Conservation (phyloP, 306 rosid species). For the Hippophae rhamnoides region DNA sequence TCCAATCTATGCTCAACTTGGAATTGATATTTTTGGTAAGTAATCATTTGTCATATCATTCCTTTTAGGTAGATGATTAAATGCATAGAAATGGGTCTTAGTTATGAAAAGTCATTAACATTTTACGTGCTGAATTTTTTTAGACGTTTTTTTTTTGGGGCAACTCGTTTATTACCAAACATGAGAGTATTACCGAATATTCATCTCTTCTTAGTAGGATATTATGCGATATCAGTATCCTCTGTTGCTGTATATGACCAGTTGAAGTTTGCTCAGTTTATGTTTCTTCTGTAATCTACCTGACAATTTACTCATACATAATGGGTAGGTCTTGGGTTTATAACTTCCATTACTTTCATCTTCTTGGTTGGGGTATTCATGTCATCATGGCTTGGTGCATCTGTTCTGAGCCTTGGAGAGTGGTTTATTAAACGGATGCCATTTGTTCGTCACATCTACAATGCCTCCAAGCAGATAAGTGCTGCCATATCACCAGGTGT, state of each 20-base stretch:
- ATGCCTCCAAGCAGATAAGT: conserved; percentile 91
- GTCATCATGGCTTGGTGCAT: conserved; percentile 96
- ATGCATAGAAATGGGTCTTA: no score
- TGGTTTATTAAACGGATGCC: conserved; percentile 95
- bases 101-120: no score
- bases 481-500: conserved; percentile 88
- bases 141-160: no score
- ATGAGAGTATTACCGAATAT: no score
- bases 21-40: conserved; percentile 81
- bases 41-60: neutral
- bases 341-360: conserved; percentile 80
- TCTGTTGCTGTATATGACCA: neutral
- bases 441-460: conserved; percentile 80
- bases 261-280: neutral
- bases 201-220: neutral
- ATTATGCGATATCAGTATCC: neutral
- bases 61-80: neutral
- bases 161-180: no score
- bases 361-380: conserved; percentile 87
- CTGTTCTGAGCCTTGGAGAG: conserved; percentile 85
- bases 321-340: conserved; percentile 73
- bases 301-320: conserved; percentile 13
- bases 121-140: no score
- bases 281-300: neutral
- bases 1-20: conserved; percentile 81